Conservation (phyloP, 2,329 filamentous ascomycete genomes). For the Drechslerella dactyloides region DNA sequence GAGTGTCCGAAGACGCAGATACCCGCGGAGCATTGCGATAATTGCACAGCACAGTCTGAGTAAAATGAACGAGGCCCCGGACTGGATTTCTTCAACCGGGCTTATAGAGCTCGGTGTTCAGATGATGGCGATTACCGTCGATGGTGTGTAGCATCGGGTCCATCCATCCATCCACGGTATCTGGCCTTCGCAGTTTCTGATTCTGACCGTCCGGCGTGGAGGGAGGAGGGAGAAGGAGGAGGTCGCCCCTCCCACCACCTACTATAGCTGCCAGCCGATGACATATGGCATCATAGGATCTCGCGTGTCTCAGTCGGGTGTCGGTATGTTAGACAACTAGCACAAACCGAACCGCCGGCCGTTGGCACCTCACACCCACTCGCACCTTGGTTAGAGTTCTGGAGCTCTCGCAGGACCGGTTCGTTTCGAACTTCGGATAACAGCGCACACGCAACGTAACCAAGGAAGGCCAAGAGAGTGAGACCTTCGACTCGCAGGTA, state of each 20-base stretch:
- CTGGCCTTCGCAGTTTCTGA: background rate
- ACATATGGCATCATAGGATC: constrained; percentile 40
- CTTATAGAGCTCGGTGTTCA: constrained; percentile 23
- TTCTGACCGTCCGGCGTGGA: too few species aligned
- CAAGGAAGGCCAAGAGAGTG: too few species aligned
- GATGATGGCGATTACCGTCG: constrained; percentile 11
- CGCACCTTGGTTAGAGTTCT: constrained; percentile 45
- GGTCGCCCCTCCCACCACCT: too few species aligned
- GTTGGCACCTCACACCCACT: too few species aligned
- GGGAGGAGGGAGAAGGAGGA: too few species aligned
- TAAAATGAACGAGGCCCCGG: constrained; percentile 7
- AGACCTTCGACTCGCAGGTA: constrained; percentile 48
- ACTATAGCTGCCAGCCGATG: constrained; percentile 26
- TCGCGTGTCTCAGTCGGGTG: constrained; percentile 29
- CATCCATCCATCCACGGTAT: too few species aligned
- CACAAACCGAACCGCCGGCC: too few species aligned
- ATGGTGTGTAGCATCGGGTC: background rate
- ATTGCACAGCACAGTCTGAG: too few species aligned
- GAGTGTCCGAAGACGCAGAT: constrained; percentile 37
- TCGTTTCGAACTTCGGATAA: constrained; percentile 19
- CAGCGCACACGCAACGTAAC: constrained; percentile 9
- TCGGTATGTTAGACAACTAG: background rate
- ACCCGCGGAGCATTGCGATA: constrained; percentile 5
- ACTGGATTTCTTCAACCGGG: background rate
- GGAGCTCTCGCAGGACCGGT: constrained; percentile 32